Base-by-base conservation (phyloP, 1,284 basidiomycete genomes). In the Mycosarcoma mackinlayi region DNA sequence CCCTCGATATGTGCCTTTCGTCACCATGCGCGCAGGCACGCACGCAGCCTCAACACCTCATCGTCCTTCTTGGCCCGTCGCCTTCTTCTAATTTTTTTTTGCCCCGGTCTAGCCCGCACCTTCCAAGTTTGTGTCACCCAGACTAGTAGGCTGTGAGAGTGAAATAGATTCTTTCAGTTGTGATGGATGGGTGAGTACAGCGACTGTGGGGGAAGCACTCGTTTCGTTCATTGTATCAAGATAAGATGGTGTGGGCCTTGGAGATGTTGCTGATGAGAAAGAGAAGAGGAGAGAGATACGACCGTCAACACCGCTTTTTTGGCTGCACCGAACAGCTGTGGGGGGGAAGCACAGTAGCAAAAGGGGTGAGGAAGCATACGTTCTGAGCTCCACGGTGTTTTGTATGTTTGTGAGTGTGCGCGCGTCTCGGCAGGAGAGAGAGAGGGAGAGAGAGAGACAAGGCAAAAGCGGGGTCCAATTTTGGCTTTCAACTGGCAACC, bases 231-330 rank as follows among this genome's bases (percentile, higher is more conserved):
- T n/a, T n/a, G n/a, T n/a, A n/a, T n/a, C n/a, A n/a, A n/a, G n/a
- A n/a, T n/a, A n/a, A n/a, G n/a, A n/a, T n/a, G n/a, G n/a, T n/a
- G n/a, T n/a, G n/a, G n/a, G n/a, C n/a, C n/a, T n/a, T n/a, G n/a
- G n/a, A n/a, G n/a, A n/a, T n/a, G n/a, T n/a, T n/a, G n/a, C n/a
- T n/a, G n/a, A n/a, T n/a, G n/a, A n/a, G n/a, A n/a, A n/a, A n/a
- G n/a, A n/a, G n/a, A n/a, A n/a, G n/a, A n/a, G n/a, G 24, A 6
- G 13, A 27, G 6, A n/a, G 9, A 18, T 42, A 40, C 42, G 57
- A 48, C 57, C 57, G 57, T 60, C 57, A 60, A 53, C 33, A 48
- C 57, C 50, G 57, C 37, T 38, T 38, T 38, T 27, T n/a, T 37
- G 30, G 24, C 7, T 25, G 38, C 38, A n/a, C 41, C 42, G 48